phyloP scores from a whole-genome alignment of 208 protist genomes.

The Crithidia thermophila region DNA sequence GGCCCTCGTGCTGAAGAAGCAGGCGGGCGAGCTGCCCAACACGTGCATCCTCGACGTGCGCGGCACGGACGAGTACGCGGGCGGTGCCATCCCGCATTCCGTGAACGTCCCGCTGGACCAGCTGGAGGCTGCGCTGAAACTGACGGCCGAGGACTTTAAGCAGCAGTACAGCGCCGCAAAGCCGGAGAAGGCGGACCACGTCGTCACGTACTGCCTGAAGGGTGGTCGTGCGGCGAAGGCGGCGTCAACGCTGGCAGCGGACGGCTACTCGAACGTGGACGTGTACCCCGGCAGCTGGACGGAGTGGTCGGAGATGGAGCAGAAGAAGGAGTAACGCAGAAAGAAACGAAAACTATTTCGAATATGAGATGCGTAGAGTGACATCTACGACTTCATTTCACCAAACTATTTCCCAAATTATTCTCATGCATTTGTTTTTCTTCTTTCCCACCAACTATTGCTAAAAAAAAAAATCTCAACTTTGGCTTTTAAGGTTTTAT shows the following conservation, averaged over 20 bases:
- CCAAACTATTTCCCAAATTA: no score
- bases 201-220: constrained; percentile 74
- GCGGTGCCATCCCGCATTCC: constrained; percentile 57
- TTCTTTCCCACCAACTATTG: no score
- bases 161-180: constrained; percentile 40
- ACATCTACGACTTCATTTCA: no score
- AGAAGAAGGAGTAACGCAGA: no score
- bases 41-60: constrained; percentile 73
- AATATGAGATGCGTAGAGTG: no score
- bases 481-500: not conserved
- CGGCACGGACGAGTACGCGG: constrained; percentile 49
- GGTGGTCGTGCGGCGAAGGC: constrained; percentile 64
- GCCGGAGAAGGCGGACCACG: constrained; percentile 41
- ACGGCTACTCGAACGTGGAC: constrained; percentile 65
- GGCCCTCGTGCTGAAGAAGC: constrained; percentile 55
- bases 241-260: constrained; percentile 29
- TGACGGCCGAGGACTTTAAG: constrained; percentile 47
- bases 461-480: not conserved
- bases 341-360: no score
- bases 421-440: no score
- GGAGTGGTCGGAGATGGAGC: constrained; percentile 62
- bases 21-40: constrained; percentile 28
- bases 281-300: constrained; percentile 76
- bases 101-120: constrained; percentile 68
- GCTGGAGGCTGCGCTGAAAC: constrained; percentile 48